phyloP scores from a whole-genome alignment of 208 protist genomes.

The Blechomonas ayalai region DNA sequence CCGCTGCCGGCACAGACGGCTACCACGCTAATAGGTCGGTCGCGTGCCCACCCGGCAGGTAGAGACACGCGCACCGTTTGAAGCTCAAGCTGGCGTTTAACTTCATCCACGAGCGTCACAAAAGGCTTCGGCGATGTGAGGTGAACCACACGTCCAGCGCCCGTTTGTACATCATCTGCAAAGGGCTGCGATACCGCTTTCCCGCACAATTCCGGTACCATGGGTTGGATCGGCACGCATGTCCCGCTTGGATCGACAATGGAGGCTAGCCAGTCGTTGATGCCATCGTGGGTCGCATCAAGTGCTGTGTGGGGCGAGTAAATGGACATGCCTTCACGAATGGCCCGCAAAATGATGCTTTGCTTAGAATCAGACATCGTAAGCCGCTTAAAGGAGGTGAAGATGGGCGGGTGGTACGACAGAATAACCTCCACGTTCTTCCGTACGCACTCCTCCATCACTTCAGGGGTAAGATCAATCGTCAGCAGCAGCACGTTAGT shows the following conservation, averaged over 20 bases:
- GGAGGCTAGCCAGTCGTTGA: slow-evolving; percentile 91
- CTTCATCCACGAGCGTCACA: slow-evolving; percentile 25
- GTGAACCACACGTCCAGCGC: slow-evolving; percentile 57
- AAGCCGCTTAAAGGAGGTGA: slow-evolving; percentile 77
- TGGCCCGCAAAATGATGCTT: slow-evolving; percentile 50
- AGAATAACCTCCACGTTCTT: slow-evolving; percentile 71
- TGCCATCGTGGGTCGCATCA: slow-evolving; percentile 69
- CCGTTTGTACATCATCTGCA: slow-evolving; percentile 11
- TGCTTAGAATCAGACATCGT: slow-evolving; percentile 61
- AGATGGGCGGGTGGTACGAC: slow-evolving; percentile 90
- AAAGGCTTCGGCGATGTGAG: slow-evolving; percentile 34
- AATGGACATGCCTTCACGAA: slow-evolving; percentile 77
- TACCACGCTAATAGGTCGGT: slow-evolving; percentile 39
- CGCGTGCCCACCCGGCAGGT: slow-evolving; percentile 27
- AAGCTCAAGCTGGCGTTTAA: slow-evolving; percentile 60
- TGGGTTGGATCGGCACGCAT: slow-evolving; percentile 35
- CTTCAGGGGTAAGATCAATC: slow-evolving; percentile 86
- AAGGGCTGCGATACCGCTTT: slow-evolving; percentile 3
- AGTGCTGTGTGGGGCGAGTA: slow-evolving; percentile 91
- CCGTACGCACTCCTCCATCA: slow-evolving; percentile 82
- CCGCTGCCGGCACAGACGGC: slow-evolving; percentile 90
- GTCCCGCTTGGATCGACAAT: slow-evolving; percentile 22
- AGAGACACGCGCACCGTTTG: slow-evolving; percentile 63
- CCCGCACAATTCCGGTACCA: slow-evolving; percentile 14
- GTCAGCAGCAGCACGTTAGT: slow-evolving; percentile 71